These are phyloP conservation scores for Phoma sp. DNA, from an alignment of 2,329 filamentous ascomycete genomes.

Conservation along the genomic window DNA sequence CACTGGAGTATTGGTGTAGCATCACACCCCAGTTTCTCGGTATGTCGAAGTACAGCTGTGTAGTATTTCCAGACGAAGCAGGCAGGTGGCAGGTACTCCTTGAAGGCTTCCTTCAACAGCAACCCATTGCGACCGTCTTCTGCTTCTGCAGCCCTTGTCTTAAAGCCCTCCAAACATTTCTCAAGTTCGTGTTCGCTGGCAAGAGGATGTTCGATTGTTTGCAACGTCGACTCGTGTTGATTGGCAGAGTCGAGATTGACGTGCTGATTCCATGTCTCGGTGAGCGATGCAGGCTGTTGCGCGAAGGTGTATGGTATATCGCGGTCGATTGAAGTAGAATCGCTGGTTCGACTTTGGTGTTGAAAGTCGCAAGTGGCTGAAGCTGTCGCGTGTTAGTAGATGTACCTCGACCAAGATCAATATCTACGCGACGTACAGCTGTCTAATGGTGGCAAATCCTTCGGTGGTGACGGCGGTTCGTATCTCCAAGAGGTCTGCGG, in stretches of 20 bases:
- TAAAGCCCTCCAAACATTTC: slow-evolving; percentile 3
- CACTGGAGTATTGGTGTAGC: background rate
- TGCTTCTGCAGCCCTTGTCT: background rate
- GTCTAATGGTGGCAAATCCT: slow-evolving; percentile 17
- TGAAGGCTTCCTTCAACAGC: background rate
- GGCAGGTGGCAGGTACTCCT: background rate
- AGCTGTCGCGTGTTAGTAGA: slow-evolving; percentile 3
- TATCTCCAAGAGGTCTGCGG: slow-evolving; percentile 43
- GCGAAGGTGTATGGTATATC: background rate
- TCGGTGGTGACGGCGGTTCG: slow-evolving; percentile 40
- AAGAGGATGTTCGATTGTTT: background rate
- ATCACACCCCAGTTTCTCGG: background rate
- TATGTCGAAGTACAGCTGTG: background rate
- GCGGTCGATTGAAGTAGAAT: background rate
- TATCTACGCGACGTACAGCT: slow-evolving; percentile 24
- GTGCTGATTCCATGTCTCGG: background rate
- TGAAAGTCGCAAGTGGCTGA: background rate
- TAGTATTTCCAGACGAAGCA: slow-evolving; percentile 7
- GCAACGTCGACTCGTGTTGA: background rate
- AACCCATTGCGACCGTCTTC: background rate
- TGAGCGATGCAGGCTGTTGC: background rate
- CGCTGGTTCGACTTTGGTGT: background rate
- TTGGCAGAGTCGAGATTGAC: background rate
- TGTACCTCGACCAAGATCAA: background rate
- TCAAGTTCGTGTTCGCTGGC: background rate